Evolutionary conservation across 2,329 filamentous ascomycete species (phyloP).

Genomic region (Colletotrichum cereale): DNA sequence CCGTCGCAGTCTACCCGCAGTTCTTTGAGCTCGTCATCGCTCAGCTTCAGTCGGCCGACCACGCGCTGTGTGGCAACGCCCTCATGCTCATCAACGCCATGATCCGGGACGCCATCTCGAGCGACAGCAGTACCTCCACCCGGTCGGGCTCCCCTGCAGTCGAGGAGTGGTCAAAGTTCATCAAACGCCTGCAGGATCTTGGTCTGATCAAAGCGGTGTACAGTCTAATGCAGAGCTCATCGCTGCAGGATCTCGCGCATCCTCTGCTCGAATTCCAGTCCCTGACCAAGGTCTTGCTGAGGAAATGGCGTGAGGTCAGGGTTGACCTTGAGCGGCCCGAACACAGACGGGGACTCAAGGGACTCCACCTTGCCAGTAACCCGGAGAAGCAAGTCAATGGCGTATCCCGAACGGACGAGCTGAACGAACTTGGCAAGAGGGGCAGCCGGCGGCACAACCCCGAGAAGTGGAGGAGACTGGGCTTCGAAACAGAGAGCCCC

Average conservation of each 20-base stretch:
- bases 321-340: slow-evolving; percentile 90
- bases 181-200: slow-evolving; percentile 92
- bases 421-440: slow-evolving; percentile 60
- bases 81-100: slow-evolving; percentile 95
- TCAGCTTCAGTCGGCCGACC: slow-evolving; percentile 92
- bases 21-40: slow-evolving; percentile 96
- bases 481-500: slow-evolving; percentile 92
- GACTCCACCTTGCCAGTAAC: slow-evolving; percentile 85
- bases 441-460: slow-evolving; percentile 82
- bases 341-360: slow-evolving; percentile 87
- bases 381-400: slow-evolving; percentile 68
- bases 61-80: slow-evolving; percentile 94
- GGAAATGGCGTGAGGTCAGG: slow-evolving; percentile 87
- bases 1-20: slow-evolving; percentile 89
- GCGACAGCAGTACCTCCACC: slow-evolving; percentile 62
- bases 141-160: slow-evolving; percentile 50
- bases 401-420: slow-evolving; percentile 51
- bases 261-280: slow-evolving; percentile 94
- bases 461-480: slow-evolving; percentile 92
- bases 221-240: slow-evolving; percentile 92
- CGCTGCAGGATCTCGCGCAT: slow-evolving; percentile 89
- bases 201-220: slow-evolving; percentile 94
- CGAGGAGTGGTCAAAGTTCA: slow-evolving; percentile 94
- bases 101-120: slow-evolving; percentile 89
- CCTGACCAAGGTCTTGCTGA: slow-evolving; percentile 86